A percentile compares a stretch with the other conserved stretches of the same genome.
Evolutionary conservation across 805 yeast species (phyloP).

Genomic region (Pichia kluyveri): DNA sequence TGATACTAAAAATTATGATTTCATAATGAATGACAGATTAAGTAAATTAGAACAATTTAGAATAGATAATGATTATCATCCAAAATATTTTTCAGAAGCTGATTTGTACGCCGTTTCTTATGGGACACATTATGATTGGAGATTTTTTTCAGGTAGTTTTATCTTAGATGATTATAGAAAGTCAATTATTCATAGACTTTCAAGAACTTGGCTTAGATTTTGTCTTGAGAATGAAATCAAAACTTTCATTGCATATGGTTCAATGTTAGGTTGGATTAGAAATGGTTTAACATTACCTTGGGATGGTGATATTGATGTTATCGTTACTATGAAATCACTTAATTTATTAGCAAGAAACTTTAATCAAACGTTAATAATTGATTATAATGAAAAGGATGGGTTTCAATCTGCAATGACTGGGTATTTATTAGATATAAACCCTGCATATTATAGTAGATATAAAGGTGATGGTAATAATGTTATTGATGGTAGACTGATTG

Average conservation of each 20-base stretch:
- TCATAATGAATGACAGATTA: conserved; percentile 4
- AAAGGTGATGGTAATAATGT: conserved; percentile 41
- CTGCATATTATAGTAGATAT: conserved; percentile 25
- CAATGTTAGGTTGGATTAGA: conserved; percentile 54
- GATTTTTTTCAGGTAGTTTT: conserved; percentile 29
- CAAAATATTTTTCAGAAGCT: conserved; percentile 38
- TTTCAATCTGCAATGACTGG: conserved; percentile 22
- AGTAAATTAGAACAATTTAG: conserved; percentile 5
- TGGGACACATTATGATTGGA: conserved; percentile 41
- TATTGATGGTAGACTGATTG: conserved; percentile 48
- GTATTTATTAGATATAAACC: conserved; percentile 27
- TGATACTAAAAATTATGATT: conserved; percentile 5
- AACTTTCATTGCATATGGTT: conserved; percentile 60
- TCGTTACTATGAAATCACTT: conserved; percentile 40
- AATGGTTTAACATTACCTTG: conserved; percentile 51
- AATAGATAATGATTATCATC: conserved; percentile 11
- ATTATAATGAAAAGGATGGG: conserved; percentile 19
- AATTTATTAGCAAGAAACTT: conserved; percentile 33
- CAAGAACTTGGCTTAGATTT: conserved; percentile 48
- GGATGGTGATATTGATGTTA: conserved; percentile 59
- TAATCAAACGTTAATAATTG: conserved; percentile 43
- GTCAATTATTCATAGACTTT: conserved; percentile 35
- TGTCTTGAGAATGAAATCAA: conserved; percentile 33
- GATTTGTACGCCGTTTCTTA: conserved; percentile 18
- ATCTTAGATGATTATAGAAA: conserved; percentile 16